Evolutionary conservation across 108 stramenopile species (phyloP).

Genomic region (Pseudonitzschia multistriata): DNA sequence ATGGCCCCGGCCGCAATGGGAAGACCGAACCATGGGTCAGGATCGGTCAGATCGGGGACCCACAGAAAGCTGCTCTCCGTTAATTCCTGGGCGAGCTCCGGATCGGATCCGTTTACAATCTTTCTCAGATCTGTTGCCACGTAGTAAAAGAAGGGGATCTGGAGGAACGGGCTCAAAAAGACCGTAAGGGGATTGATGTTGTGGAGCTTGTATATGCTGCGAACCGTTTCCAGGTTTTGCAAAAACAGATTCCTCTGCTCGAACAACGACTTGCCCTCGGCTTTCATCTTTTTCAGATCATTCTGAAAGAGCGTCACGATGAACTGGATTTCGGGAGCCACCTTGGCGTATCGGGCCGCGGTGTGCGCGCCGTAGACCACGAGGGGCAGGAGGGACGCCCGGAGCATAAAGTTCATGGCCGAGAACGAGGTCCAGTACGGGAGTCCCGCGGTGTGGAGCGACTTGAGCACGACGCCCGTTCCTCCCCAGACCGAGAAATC

Average conservation of each 20-base stretch:
- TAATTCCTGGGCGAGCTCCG: slow-evolving; percentile 71
- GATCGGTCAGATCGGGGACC: slow-evolving; percentile 83
- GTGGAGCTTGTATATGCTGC: slow-evolving; percentile 63
- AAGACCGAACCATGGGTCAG: slow-evolving; percentile 86
- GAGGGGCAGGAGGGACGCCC: slow-evolving; percentile 66
- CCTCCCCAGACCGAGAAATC: slow-evolving; percentile 67
- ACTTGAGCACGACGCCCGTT: slow-evolving; percentile 52
- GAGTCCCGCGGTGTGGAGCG: slow-evolving; percentile 50
- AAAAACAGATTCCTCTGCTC: slow-evolving; percentile 45
- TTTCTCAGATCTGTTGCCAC: slow-evolving; percentile 73
- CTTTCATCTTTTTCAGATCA: slow-evolving; percentile 59
- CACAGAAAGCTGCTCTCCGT: slow-evolving; percentile 63
- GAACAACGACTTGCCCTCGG: slow-evolving; percentile 29
- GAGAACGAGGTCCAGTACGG: slow-evolving; percentile 84
- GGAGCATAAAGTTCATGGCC: slow-evolving; percentile 61
- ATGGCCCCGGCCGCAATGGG: slow-evolving; percentile 69
- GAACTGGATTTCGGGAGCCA: slow-evolving; percentile 83
- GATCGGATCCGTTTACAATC: slow-evolving; percentile 81
- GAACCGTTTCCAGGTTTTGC: slow-evolving; percentile 49
- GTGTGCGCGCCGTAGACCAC: slow-evolving; percentile 68
- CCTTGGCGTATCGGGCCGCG: slow-evolving; percentile 63
- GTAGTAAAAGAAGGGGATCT: slow-evolving; percentile 83
- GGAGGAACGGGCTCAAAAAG: slow-evolving; percentile 75
- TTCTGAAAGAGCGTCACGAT: slow-evolving; percentile 61
- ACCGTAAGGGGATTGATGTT: slow-evolving; percentile 70